Conservation (phyloP, 352 stramenopile species). For the Globisporangium middletonii region DNA sequence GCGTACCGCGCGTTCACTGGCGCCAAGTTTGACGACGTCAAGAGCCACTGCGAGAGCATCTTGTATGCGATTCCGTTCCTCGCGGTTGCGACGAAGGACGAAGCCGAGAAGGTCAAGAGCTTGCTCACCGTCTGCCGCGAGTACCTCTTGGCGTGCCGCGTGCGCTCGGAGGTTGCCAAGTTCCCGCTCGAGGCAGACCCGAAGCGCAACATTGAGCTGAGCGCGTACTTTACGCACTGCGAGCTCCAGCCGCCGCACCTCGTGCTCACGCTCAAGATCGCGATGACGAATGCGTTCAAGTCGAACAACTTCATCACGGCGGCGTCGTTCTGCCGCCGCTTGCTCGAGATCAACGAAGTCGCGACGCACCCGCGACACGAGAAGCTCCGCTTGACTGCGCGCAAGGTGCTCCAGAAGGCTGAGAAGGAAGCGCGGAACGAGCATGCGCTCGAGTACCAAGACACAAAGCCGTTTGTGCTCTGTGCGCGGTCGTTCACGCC, state of each 20-base stretch:
- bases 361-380: conserved; percentile 85
- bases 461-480: conserved; percentile 95
- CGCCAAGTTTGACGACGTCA: conserved; percentile 98
- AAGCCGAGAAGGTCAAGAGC: conserved; percentile 93
- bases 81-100: conserved; percentile 89
- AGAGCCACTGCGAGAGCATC: conserved; percentile 90
- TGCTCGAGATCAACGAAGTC: conserved; percentile 98
- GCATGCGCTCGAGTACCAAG: conserved; percentile 96
- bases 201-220: conserved; percentile 94
- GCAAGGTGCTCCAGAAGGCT: conserved; percentile 97
- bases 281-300: conserved; percentile 99
- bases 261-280: conserved; percentile 97
- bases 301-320: conserved; percentile 99
- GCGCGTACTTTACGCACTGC: conserved; percentile 99
- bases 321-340: conserved; percentile 96
- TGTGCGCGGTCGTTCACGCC: conserved; percentile 93
- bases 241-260: conserved; percentile 97
- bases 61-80: conserved; percentile 94
- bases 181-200: conserved; percentile 64
- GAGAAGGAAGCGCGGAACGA: conserved; percentile 99
- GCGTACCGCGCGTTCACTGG: conserved; percentile 96
- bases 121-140: conserved; percentile 95
- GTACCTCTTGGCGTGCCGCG: conserved; percentile 97
- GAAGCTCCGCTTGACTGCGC: conserved; percentile 93
- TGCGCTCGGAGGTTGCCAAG: conserved; percentile 87